A percentile compares a stretch with the other conserved stretches of the same genome.
These are phyloP conservation scores for Saccharomyces hybrid DNA, from an alignment of 1,139 yeast genomes.

Conservation along the genomic window DNA sequence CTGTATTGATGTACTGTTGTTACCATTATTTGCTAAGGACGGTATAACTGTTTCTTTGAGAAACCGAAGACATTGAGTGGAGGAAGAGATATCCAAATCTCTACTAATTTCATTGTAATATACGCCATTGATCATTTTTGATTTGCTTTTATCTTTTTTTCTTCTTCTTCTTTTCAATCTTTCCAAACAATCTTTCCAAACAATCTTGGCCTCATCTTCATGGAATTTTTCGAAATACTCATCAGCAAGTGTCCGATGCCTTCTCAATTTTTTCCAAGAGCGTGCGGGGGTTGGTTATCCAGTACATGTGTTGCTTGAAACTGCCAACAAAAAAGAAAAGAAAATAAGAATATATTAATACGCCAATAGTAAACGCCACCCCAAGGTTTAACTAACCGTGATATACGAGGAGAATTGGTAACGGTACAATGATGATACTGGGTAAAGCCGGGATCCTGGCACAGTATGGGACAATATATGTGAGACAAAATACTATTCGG, in stretches of 20 bases:
- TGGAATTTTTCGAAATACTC: background rate
- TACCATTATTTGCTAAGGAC: background rate
- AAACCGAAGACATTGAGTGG: background rate
- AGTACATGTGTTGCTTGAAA: background rate
- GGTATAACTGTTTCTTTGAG: background rate
- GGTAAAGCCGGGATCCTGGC: background rate
- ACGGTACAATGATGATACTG: background rate
- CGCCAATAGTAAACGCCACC: background rate
- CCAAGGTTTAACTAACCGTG: background rate
- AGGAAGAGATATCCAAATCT: background rate
- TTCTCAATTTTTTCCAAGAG: background rate
- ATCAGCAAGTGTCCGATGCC: background rate
- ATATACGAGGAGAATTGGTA: background rate
- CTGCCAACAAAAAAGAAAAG: background rate
- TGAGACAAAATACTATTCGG: background rate
- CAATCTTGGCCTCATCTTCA: background rate
- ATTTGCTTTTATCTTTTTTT: background rate
- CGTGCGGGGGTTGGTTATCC: background rate
- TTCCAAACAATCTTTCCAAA: no score
- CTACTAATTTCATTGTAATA: background rate
- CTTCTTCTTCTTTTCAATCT: background rate
- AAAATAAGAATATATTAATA: background rate
- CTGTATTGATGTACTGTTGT: background rate
- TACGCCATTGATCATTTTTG: background rate
- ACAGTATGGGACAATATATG: background rate